phyloP scores from a whole-genome alignment of 176 grass and related monocot genomes.

The Carex kokanica region DNA sequence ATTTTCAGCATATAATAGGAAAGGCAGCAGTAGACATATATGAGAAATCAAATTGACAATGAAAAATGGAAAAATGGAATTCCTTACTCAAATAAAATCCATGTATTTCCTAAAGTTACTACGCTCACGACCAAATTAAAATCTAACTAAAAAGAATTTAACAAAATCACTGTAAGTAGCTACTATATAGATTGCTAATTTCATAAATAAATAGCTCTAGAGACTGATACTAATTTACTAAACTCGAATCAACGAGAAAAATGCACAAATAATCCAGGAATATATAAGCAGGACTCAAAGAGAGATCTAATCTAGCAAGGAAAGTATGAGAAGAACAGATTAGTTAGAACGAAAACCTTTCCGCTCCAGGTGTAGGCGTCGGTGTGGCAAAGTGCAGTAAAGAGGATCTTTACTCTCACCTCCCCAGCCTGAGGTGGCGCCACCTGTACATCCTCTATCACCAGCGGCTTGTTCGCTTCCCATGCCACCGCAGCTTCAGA shows the following conservation, averaged over 20 bases:
- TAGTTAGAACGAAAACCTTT: slow-evolving; percentile 45
- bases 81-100: neutral
- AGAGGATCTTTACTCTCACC: slow-evolving; percentile 89
- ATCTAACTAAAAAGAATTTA: neutral
- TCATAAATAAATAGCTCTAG: neutral
- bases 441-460: slow-evolving; percentile 96
- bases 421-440: slow-evolving; percentile 96
- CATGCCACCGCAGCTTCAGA: slow-evolving; percentile 84
- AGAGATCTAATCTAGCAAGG: slow-evolving; percentile 15
- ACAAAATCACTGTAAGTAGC: neutral
- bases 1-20: neutral
- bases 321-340: neutral
- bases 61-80: neutral
- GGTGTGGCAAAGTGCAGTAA: slow-evolving; percentile 91
- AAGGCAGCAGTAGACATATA: neutral
- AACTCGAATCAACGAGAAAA: neutral
- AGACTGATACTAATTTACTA: neutral
- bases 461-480: slow-evolving; percentile 76
- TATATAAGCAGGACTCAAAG: neutral
- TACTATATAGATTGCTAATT: neutral
- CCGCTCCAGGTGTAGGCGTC: slow-evolving; percentile 99
- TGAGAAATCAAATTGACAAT: slow-evolving; percentile 5
- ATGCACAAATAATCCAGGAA: neutral
- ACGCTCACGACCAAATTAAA: neutral
- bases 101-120: neutral